Percentiles rank a stretch among this genome's conserved stretches.
phyloP scores from a whole-genome alignment of 352 stramenopile species.

The Phytopythium helicoides region DNA sequence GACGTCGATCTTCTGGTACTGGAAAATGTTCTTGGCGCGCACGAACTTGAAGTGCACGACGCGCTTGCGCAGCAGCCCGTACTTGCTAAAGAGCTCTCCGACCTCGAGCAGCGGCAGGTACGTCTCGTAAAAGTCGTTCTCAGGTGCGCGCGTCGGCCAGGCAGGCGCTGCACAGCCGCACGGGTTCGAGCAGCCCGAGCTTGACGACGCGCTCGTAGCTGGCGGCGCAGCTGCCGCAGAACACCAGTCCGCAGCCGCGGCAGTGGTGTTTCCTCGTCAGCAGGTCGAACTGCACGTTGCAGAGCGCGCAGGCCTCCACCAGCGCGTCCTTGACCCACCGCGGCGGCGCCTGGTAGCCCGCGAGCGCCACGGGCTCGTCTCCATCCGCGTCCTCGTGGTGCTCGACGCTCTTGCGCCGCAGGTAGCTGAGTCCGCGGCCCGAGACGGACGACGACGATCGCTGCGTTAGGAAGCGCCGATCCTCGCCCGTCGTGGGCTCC shows the following conservation, averaged over 20 bases:
- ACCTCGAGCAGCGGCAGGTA: constrained; percentile 55
- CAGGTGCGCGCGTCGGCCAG: constrained; percentile 27
- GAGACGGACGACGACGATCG: constrained; percentile 8
- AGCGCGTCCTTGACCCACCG: constrained; percentile 60
- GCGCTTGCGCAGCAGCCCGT: constrained; percentile 59
- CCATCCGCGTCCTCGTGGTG: constrained; percentile 9
- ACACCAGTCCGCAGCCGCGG: constrained; percentile 56
- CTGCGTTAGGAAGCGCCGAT: constrained; percentile 38
- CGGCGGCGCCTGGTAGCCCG: constrained; percentile 46
- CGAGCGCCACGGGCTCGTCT: constrained; percentile 13
- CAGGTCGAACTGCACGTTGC: constrained; percentile 51
- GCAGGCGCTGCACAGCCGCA: constrained; percentile 54
- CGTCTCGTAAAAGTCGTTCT: constrained; percentile 71
- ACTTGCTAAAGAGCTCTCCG: constrained; percentile 67
- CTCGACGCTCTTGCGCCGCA: constrained; percentile 9
- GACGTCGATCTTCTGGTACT: constrained; percentile 69
- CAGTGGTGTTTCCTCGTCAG: constrained; percentile 72
- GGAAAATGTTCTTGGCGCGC: constrained; percentile 57
- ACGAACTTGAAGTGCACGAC: constrained; percentile 56
- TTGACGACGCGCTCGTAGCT: constrained; percentile 64
- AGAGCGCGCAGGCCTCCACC: constrained; percentile 49
- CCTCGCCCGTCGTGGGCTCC: constrained; percentile 19
- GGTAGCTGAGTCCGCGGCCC: constrained; percentile 9
- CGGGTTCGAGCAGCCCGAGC: constrained; percentile 57
- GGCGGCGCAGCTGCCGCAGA: constrained; percentile 41